A percentile compares a stretch with the other conserved stretches of the same genome.
Evolutionary conservation across 1,139 yeast genomes (phyloP).

Genomic region (Wickerhamomyces sp.): DNA sequence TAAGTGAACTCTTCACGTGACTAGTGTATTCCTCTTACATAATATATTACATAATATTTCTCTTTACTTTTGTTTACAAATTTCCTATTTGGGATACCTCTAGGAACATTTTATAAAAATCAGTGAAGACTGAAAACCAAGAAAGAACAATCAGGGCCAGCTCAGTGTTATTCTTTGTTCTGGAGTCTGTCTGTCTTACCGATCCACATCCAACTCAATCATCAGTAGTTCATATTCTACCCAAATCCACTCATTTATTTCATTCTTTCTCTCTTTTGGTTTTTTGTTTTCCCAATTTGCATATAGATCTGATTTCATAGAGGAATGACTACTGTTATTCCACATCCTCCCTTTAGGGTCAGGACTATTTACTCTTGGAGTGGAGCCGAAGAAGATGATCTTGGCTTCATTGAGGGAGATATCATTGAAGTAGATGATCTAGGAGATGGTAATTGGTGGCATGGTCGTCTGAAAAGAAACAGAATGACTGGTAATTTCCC

Average conservation of each 20-base stretch:
- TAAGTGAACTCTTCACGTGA: no score
- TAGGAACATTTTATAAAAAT: no score
- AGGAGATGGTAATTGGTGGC: slow-evolving; percentile 93
- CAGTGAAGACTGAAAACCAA: background rate
- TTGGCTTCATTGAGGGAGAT: slow-evolving; percentile 93
- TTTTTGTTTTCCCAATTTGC: background rate
- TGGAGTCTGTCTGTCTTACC: background rate
- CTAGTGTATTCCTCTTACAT: no score
- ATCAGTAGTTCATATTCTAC: background rate
- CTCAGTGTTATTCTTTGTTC: background rate
- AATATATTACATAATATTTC: background rate
- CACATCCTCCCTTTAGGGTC: slow-evolving; percentile 60
- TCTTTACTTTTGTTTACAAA: slow-evolving; percentile 2
- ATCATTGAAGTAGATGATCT: slow-evolving; percentile 73
- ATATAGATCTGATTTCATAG: background rate
- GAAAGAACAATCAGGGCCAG: background rate
- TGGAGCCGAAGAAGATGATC: slow-evolving; percentile 80
- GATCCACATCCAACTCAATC: background rate
- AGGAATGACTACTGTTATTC: slow-evolving; percentile 9
- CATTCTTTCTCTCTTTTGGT: background rate
- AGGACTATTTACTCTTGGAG: slow-evolving; percentile 86
- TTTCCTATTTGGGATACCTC: slow-evolving; percentile 2
- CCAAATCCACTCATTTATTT: background rate
- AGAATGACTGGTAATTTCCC: slow-evolving; percentile 85
- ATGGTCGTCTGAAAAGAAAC: slow-evolving; percentile 75